phyloP scores from a whole-genome alignment of 371 early-diverging fungal genomes.

The Mucor lusitanicus region DNA sequence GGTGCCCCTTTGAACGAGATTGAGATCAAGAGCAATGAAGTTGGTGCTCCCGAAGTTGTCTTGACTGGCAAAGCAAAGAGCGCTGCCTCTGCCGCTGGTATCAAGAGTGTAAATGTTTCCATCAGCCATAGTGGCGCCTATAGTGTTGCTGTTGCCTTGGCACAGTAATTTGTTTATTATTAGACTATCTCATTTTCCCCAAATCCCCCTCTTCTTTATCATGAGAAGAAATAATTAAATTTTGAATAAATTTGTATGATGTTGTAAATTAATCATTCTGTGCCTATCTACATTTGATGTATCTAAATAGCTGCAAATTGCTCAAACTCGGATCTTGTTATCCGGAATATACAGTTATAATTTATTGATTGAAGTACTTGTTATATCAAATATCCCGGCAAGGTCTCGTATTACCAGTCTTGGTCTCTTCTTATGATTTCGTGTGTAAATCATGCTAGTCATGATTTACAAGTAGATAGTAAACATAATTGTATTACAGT shows the following conservation, averaged over 20 bases:
- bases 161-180: slow-evolving; percentile 37
- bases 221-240: background rate
- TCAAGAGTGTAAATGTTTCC: slow-evolving; percentile 81
- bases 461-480: no score
- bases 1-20: slow-evolving; percentile 91
- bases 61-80: slow-evolving; percentile 84
- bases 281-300: no score
- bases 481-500: no score
- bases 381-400: no score
- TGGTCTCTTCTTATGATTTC: no score
- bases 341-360: no score
- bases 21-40: slow-evolving; percentile 73
- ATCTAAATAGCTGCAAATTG: no score
- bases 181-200: slow-evolving; percentile 3
- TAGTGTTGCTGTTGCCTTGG: slow-evolving; percentile 86
- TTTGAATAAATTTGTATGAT: slow-evolving; percentile 17
- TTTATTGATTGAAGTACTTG: no score
- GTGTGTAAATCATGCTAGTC: no score
- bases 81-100: slow-evolving; percentile 72
- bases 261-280: slow-evolving; percentile 7
- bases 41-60: slow-evolving; percentile 89
- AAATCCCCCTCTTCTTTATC: background rate
- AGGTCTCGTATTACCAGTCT: no score
- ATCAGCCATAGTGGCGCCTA: slow-evolving; percentile 94
- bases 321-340: no score